Percentiles rank a stretch among this genome's conserved stretches.
Conservation (phyloP, 768 basidiomycete genomes). For the Tulasnella calospora region DNA sequence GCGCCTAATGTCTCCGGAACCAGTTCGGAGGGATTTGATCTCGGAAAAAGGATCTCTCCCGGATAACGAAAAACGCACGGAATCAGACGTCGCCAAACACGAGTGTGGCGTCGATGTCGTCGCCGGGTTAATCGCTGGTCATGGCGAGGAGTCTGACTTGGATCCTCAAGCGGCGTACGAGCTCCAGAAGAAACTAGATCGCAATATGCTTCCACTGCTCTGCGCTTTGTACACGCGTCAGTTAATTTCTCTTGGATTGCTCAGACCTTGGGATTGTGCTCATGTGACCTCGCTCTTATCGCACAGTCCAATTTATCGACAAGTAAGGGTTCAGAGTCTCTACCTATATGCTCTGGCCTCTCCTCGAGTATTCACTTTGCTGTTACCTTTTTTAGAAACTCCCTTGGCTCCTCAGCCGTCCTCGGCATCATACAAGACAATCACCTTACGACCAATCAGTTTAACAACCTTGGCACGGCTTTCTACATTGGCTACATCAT, state of each 20-base stretch:
- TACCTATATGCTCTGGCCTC: not conserved
- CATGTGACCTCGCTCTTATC: not conserved
- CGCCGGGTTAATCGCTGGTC: conserved; percentile 9
- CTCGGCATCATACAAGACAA: conserved; percentile 30
- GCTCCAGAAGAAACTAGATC: conserved; percentile 6
- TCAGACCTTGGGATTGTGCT: not conserved
- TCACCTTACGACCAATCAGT: conserved; percentile 29
- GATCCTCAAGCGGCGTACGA: not conserved
- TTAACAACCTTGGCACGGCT: conserved; percentile 26
- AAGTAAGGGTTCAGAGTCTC: conserved; percentile 25
- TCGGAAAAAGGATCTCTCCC: no score
- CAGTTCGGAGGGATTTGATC: no score
- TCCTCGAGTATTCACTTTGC: not conserved
- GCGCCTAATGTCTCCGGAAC: no score
- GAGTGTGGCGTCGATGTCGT: conserved; percentile 9
- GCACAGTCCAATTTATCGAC: conserved; percentile 31
- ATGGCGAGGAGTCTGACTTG: conserved; percentile 15
- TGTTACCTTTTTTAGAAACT: conserved; percentile 14
- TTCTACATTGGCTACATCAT: no score
- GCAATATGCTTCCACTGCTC: not conserved
- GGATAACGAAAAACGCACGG: not conserved
- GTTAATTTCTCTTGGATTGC: not conserved
- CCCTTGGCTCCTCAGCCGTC: conserved; percentile 28
- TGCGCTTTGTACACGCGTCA: not conserved
- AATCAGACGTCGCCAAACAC: not conserved